Percentiles rank a stretch among this genome's conserved stretches.
These are phyloP conservation scores for Malassezia cuniculi DNA, from an alignment of 1,284 basidiomycete genomes.

Conservation along the genomic window DNA sequence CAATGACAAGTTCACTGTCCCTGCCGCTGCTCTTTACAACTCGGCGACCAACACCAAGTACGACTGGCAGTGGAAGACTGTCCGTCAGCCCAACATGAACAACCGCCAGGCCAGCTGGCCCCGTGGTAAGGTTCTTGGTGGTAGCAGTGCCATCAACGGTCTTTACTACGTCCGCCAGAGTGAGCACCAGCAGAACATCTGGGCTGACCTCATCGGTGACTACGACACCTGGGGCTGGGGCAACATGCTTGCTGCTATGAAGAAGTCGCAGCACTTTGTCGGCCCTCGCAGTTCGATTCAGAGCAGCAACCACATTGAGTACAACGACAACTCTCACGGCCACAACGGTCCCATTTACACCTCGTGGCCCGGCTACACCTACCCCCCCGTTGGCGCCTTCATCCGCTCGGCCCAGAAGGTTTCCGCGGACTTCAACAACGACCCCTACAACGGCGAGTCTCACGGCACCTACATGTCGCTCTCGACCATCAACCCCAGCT, in stretches of 20 bases:
- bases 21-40: conserved; percentile 20
- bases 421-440: conserved; percentile 10
- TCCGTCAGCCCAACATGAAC: conserved; percentile 13
- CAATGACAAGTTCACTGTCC: conserved; percentile 15
- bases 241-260: conserved; percentile 20
- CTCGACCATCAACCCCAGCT: conserved; percentile 24
- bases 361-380: conserved; percentile 24
- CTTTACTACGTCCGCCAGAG: conserved; percentile 38
- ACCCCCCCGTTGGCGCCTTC: conserved; percentile 23
- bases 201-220: conserved; percentile 22
- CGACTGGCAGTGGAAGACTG: conserved; percentile 29
- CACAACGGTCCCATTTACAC: conserved; percentile 22
- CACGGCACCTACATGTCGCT: conserved; percentile 27
- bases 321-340: conserved; percentile 19
- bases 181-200: conserved; percentile 27
- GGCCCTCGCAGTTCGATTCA: conserved; percentile 12
- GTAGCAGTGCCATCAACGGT: conserved; percentile 48
- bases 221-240: conserved; percentile 21
- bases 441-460: conserved; percentile 26
- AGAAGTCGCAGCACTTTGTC: conserved; percentile 23
- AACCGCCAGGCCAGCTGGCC: conserved; percentile 27
- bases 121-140: conserved; percentile 48
- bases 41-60: conserved; percentile 17
- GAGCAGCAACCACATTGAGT: conserved; percentile 13
- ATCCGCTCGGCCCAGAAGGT: conserved; percentile 18